A percentile compares a stretch with the other conserved stretches of the same genome.
These are phyloP conservation scores for Triadica sebifera DNA, from an alignment of 345 rosid genomes.

Conservation along the genomic window DNA sequence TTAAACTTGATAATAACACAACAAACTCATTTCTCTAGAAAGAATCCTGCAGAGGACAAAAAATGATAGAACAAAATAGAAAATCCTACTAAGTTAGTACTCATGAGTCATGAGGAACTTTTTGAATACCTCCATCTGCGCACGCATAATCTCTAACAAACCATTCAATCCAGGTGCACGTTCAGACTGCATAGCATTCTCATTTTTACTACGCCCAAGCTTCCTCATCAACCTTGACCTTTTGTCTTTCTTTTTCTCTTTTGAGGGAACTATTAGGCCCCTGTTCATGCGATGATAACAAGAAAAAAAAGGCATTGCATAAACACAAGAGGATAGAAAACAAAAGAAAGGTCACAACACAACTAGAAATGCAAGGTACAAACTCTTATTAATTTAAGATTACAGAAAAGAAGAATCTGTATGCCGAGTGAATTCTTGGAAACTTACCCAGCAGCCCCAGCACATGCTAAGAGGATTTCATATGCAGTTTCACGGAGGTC, in stretches of 20 bases:
- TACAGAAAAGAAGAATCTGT: slow-evolving; percentile 4
- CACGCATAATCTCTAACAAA: slow-evolving; percentile 83
- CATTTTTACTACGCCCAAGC: slow-evolving; percentile 87
- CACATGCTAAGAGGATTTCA: slow-evolving; percentile 90
- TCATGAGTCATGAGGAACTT: neutral
- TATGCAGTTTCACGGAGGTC: slow-evolving; percentile 95
- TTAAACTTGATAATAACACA: neutral
- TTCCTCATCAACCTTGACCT: slow-evolving; percentile 83
- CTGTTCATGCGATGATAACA: slow-evolving; percentile 34
- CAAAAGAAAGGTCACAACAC: slow-evolving; percentile 15
- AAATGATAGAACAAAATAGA: neutral
- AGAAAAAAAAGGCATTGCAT: slow-evolving; percentile 10
- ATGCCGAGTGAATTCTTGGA: slow-evolving; percentile 11
- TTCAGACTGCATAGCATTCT: slow-evolving; percentile 57
- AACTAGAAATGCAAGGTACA: slow-evolving; percentile 1
- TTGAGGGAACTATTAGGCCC: slow-evolving; percentile 88
- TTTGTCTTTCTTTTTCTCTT: slow-evolving; percentile 83
- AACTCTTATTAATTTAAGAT: neutral
- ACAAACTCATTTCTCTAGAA: neutral
- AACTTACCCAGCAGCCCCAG: slow-evolving; percentile 93
- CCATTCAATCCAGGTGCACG: slow-evolving; percentile 71
- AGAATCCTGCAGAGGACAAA: neutral
- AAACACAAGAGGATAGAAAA: slow-evolving; percentile 1
- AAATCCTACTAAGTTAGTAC: neutral
- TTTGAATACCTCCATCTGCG: slow-evolving; percentile 84